Evolutionary conservation across 371 early-diverging fungal species (phyloP).

Genomic region (Actinomucor elegans): DNA sequence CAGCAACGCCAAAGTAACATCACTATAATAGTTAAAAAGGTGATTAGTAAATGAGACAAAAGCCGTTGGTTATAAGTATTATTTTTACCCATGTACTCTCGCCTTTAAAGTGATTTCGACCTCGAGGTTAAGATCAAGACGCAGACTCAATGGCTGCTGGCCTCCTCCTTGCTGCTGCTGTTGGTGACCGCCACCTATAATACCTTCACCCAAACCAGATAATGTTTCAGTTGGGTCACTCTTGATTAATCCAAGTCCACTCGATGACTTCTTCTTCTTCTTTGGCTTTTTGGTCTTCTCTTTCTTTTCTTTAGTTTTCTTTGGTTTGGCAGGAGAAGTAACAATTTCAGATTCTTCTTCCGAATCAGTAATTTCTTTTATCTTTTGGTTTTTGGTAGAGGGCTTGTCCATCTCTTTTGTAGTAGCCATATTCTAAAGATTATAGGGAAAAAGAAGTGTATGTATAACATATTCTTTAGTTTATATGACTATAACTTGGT

Average conservation of each 20-base stretch:
- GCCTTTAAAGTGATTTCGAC: slow-evolving; percentile 36
- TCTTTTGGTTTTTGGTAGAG: slow-evolving; percentile 4
- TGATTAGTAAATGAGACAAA: no score
- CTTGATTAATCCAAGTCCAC: slow-evolving; percentile 10
- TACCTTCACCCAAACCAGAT: background rate
- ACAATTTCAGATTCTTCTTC: slow-evolving; percentile 19
- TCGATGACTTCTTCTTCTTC: no score
- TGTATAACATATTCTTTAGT: background rate
- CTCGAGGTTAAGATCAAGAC: slow-evolving; percentile 34
- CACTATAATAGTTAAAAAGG: no score
- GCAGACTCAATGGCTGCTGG: slow-evolving; percentile 23
- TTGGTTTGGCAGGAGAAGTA: slow-evolving; percentile 9
- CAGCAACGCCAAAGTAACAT: slow-evolving; percentile 33
- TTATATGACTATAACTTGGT: background rate
- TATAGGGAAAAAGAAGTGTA: background rate
- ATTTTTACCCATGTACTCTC: slow-evolving; percentile 27
- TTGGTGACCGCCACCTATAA: background rate
- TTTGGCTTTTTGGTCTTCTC: slow-evolving; percentile 16
- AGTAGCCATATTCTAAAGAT: slow-evolving; percentile 12
- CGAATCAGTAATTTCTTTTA: slow-evolving; percentile 5
- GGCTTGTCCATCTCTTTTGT: slow-evolving; percentile 18
- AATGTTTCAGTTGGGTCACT: slow-evolving; percentile 9
- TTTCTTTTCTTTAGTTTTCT: slow-evolving; percentile 15
- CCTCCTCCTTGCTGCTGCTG: no score
- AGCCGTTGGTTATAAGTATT: no score